Evolutionary conservation across 352 stramenopile species (phyloP), one percentile per base, ranked within the genome.

Genomic region (Phytophthora sojae): DNA sequence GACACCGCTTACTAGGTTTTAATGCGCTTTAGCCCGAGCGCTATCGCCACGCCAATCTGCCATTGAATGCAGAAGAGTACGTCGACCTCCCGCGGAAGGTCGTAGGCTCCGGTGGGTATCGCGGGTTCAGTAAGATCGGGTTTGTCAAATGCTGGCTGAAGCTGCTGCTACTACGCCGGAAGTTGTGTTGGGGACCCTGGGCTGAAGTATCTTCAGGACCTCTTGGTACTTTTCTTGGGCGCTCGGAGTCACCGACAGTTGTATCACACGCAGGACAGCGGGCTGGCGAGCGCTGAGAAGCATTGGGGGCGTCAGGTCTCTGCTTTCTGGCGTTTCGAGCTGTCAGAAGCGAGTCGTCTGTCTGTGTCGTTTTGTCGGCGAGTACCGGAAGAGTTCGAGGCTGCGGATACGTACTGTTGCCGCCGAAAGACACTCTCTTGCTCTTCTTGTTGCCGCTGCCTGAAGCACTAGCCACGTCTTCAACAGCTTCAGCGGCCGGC

Each of bases 41-140:
- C 64, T 82, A 85, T 85, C 77, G 74, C 53, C 74, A 67, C 17
- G 59, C 45, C 21, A 70, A 25, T 5, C 62, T 66, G 47, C 75
- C 61, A 35, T 69, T 69, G 52, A 82, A 87, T 26, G 75, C 69
- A 3, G 64, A 76, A 0, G 65, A 66, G 64, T 90, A 87, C 8
- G 73, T 75, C 12, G 84, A 83, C 58, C 76, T 80, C 17, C 61
- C 70, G 23, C 68, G 74, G 42, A 86, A 91, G 17, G 51, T 52
- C n/a, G 54, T 61, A 21, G 81, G 75, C 37, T 86, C 80, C 2
- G 78, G 74, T 9, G 74, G 82, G 61, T 86, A 89, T 12, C 81
- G 66, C 53, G 72, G 70, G 21, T 90, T 88, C 29, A 75, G 57
- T 53, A 90, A 67, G 30, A 90, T 85, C 7, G 82, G 81, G 53